These are phyloP conservation scores for Vanderwaltozyma polyspora DNA, from an alignment of 805 yeast genomes.

Conservation along the genomic window DNA sequence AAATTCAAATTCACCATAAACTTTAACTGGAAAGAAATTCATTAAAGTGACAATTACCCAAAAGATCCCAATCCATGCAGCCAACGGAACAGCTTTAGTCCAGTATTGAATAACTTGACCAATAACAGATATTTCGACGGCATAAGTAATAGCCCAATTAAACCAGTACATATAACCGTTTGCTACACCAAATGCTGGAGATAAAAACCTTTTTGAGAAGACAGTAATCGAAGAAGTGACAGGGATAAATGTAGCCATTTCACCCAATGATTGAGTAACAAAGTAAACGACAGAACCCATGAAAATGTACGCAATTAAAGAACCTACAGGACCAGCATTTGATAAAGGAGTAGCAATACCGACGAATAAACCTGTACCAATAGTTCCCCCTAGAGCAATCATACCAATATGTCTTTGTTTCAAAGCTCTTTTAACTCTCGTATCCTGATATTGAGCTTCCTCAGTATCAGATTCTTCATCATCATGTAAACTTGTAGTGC, in stretches of 20 bases:
- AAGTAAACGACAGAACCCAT: constrained; percentile 51
- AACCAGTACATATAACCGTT: constrained; percentile 65
- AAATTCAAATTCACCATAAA: constrained; percentile 47
- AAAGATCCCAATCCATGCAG: constrained; percentile 51
- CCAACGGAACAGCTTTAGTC: constrained; percentile 45
- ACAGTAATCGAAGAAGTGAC: constrained; percentile 50
- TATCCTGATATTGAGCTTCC: constrained; percentile 26
- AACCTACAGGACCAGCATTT: constrained; percentile 53
- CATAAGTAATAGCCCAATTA: constrained; percentile 60
- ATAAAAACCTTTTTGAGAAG: constrained; percentile 50
- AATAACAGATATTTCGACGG: constrained; percentile 46
- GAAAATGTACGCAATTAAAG: constrained; percentile 49
- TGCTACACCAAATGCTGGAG: constrained; percentile 56
- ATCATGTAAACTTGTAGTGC: constrained; percentile 2
- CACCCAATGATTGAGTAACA: constrained; percentile 58
- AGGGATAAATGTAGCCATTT: constrained; percentile 68
- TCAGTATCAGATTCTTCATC: constrained; percentile 18
- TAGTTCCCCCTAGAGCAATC: constrained; percentile 67
- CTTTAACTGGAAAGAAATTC: constrained; percentile 44
- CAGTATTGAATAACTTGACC: constrained; percentile 45
- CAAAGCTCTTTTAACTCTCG: constrained; percentile 43
- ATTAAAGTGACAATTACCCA: constrained; percentile 34
- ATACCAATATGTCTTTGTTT: constrained; percentile 56
- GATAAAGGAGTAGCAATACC: constrained; percentile 46
- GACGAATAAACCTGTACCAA: constrained; percentile 61